phyloP scores from a whole-genome alignment of 192 early-diverging fungal genomes.

The Coemansia sp. region DNA sequence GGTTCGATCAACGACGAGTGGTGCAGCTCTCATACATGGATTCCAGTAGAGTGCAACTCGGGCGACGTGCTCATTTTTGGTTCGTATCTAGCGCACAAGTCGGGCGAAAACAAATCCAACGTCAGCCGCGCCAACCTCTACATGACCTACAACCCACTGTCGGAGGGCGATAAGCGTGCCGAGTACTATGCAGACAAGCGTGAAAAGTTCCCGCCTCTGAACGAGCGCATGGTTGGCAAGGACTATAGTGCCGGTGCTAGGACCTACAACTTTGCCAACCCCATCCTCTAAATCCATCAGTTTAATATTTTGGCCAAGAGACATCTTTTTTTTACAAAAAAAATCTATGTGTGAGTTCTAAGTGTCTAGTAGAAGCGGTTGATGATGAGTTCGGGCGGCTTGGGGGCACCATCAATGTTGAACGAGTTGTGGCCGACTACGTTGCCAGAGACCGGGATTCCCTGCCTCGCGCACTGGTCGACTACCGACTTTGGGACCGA shows the following conservation, averaged over 20 bases:
- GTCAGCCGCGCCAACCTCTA: conserved; percentile 59
- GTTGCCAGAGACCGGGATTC: conserved; percentile 26
- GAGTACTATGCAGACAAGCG: conserved; percentile 64
- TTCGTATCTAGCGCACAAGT: conserved; percentile 63
- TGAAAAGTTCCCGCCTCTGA: conserved; percentile 59
- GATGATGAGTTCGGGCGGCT: not conserved
- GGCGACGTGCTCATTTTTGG: conserved; percentile 65
- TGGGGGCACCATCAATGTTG: conserved; percentile 26
- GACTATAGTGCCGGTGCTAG: conserved; percentile 61
- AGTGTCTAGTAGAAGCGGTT: conserved; percentile 5
- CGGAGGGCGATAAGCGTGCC: conserved; percentile 61
- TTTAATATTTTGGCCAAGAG: not conserved
- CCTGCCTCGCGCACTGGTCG: conserved; percentile 32
- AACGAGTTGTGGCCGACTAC: conserved; percentile 28
- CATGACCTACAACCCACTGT: conserved; percentile 62
- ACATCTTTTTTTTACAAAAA: not conserved
- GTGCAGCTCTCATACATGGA: conserved; percentile 55
- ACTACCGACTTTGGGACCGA: conserved; percentile 28
- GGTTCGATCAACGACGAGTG: conserved; percentile 57
- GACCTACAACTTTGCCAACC: conserved; percentile 63
- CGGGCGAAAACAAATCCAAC: conserved; percentile 55
- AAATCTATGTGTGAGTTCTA: not conserved
- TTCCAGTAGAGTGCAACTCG: conserved; percentile 59
- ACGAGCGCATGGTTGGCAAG: conserved; percentile 53
- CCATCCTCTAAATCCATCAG: conserved; percentile 45